Conservation (phyloP, 2,329 filamentous ascomycete genomes). For the Xylariaceae sp. region DNA sequence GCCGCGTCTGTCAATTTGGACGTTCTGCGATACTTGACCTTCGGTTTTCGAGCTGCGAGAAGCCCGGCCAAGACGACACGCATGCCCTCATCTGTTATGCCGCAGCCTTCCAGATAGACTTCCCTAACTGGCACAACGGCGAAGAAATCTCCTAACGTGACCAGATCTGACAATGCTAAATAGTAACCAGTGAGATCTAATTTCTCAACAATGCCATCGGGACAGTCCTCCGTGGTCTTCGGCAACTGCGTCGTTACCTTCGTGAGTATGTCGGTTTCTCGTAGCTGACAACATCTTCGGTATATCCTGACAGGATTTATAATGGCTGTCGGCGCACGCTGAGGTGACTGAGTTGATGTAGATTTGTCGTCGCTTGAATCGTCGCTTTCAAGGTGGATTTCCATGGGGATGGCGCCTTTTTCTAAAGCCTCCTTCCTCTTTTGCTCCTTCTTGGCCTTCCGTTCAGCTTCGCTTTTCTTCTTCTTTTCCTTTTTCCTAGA, state of each 20-base stretch:
- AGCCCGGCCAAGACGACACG: constrained; percentile 82
- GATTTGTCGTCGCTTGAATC: constrained; percentile 40
- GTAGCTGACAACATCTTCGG: constrained; percentile 84
- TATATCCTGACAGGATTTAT: constrained; percentile 92
- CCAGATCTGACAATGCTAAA: constrained; percentile 74
- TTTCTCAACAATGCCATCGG: constrained; percentile 70
- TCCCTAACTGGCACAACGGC: constrained; percentile 89
- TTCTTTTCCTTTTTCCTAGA: constrained; percentile 91
- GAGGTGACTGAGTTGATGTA: constrained; percentile 35
- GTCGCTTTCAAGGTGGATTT: constrained; percentile 68
- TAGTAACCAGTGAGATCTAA: constrained; percentile 81
- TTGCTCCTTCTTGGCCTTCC: constrained; percentile 87
- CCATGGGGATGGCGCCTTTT: constrained; percentile 80
- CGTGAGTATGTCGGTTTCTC: constrained; percentile 88
- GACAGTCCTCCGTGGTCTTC: constrained; percentile 59
- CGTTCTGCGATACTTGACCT: constrained; percentile 48
- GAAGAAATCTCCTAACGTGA: constrained; percentile 88
- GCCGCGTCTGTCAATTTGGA: constrained; percentile 36
- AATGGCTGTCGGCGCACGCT: constrained; percentile 65
- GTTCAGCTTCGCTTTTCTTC: constrained; percentile 86
- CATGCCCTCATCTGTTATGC: constrained; percentile 79
- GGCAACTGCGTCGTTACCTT: constrained; percentile 85
- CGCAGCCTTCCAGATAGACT: constrained; percentile 79
- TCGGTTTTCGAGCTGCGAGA: constrained; percentile 68
- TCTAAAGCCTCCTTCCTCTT: constrained; percentile 79